A percentile compares a stretch with the other conserved stretches of the same genome.
These are phyloP conservation scores for Aurantiochytrium sp. DNA, from an alignment of 108 stramenopile species.

Conservation along the genomic window DNA sequence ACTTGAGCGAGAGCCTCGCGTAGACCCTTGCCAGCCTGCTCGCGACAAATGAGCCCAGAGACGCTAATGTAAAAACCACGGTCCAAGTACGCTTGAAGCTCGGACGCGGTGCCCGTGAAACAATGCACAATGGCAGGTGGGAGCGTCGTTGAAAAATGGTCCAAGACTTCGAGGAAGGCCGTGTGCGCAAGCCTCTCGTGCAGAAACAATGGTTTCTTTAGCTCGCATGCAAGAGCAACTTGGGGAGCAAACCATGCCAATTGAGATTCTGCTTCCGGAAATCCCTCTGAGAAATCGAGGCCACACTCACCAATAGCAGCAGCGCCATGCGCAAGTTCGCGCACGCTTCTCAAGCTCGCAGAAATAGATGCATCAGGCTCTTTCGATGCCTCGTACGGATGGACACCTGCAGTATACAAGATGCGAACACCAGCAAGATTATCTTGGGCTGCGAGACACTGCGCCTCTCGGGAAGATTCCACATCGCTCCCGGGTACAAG, in stretches of 20 bases:
- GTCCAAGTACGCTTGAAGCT: conserved; percentile 9
- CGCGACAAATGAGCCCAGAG: conserved; percentile 2
- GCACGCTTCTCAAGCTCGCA: background rate
- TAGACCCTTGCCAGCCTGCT: background rate
- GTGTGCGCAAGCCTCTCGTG: conserved; percentile 7
- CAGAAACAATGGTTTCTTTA: conserved; percentile 8
- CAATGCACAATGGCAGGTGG: conserved; percentile 18
- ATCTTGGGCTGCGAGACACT: background rate
- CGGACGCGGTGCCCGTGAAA: background rate
- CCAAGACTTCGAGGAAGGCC: background rate
- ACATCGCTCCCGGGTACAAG: background rate
- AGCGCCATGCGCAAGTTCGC: background rate
- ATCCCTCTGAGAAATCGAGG: background rate
- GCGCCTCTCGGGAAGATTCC: background rate
- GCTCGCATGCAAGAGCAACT: background rate
- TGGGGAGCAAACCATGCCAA: background rate
- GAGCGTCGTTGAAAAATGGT: background rate
- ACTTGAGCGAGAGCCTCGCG: background rate
- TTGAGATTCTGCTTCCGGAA: background rate
- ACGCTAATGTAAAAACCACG: background rate
- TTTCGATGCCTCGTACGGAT: background rate
- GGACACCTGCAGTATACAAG: background rate
- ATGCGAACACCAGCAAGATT: background rate
- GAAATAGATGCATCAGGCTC: background rate
- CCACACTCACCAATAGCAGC: conserved; percentile 17